A percentile compares a stretch with the other conserved stretches of the same genome.
These are phyloP conservation scores for Eucalyptus sp. DNA, from an alignment of 345 rosid species.

Conservation along the genomic window DNA sequence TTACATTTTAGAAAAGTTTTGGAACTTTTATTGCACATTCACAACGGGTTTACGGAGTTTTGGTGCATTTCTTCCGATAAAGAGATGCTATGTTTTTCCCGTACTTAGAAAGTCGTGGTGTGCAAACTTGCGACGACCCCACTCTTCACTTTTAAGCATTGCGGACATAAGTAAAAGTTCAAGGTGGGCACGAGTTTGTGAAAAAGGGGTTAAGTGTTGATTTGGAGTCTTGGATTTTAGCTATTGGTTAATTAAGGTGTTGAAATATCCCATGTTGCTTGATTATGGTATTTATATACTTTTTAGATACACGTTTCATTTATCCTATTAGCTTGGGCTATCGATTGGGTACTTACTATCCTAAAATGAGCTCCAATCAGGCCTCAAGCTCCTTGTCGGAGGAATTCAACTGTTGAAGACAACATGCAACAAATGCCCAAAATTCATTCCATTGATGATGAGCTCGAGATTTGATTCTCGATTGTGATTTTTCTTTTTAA, in stretches of 20 bases:
- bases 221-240: rapidly evolving
- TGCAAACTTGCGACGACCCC: background rate
- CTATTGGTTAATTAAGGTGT: background rate
- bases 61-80: background rate
- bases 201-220: background rate
- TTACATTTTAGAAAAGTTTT: background rate
- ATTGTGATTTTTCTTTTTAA: background rate
- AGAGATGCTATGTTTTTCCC: background rate
- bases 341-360: background rate
- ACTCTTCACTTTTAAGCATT: background rate
- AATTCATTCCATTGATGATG: background rate
- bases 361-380: background rate
- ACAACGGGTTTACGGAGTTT: background rate
- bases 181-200: background rate
- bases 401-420: background rate
- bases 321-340: background rate
- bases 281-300: background rate
- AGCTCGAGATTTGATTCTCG: background rate
- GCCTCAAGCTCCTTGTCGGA: background rate
- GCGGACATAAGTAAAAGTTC: background rate
- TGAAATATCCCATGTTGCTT: background rate
- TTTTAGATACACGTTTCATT: background rate
- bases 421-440: background rate
- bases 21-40: background rate
- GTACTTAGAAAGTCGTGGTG: background rate